Conservation (phyloP, 352 stramenopile genomes). For the Globisporangium lucens region DNA sequence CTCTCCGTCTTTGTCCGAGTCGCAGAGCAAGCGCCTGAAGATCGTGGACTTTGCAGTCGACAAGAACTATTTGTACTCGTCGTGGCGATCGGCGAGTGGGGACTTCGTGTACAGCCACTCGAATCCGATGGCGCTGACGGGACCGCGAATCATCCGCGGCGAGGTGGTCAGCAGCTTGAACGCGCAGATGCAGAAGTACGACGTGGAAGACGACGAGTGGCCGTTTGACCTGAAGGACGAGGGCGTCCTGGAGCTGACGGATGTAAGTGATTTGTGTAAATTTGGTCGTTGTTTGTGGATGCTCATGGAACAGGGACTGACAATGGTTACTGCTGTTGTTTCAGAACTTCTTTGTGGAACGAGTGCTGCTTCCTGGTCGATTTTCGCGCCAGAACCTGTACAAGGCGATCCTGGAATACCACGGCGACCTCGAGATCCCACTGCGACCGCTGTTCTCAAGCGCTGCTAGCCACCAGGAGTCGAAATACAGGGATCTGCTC, state of each 20-base stretch:
- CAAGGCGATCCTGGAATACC: slow-evolving; percentile 53
- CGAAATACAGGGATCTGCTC: slow-evolving; percentile 66
- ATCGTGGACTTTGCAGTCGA: slow-evolving; percentile 76
- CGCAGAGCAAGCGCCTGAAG: slow-evolving; percentile 40
- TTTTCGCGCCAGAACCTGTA: slow-evolving; percentile 68
- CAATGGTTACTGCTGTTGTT: neutral
- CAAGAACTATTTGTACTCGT: slow-evolving; percentile 66
- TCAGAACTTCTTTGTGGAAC: slow-evolving; percentile 55
- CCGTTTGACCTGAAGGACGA: slow-evolving; percentile 55
- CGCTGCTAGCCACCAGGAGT: slow-evolving; percentile 30
- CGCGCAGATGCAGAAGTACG: slow-evolving; percentile 64
- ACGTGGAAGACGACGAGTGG: slow-evolving; percentile 52
- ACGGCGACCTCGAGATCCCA: slow-evolving; percentile 26
- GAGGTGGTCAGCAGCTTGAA: slow-evolving; percentile 55
- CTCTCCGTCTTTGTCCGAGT: neutral
- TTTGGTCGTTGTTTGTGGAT: neutral
- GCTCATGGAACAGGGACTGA: neutral
- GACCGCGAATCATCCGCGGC: slow-evolving; percentile 47
- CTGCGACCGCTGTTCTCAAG: slow-evolving; percentile 33
- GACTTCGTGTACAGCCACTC: slow-evolving; percentile 62
- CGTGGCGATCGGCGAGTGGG: slow-evolving; percentile 56
- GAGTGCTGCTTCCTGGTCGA: slow-evolving; percentile 54
- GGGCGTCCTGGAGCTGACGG: slow-evolving; percentile 31
- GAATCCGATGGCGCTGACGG: slow-evolving; percentile 69
- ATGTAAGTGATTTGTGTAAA: slow-evolving; percentile 25